These are phyloP conservation scores for Colletotrichum australisinense DNA, from an alignment of 2,329 filamentous ascomycete species.

Conservation along the genomic window DNA sequence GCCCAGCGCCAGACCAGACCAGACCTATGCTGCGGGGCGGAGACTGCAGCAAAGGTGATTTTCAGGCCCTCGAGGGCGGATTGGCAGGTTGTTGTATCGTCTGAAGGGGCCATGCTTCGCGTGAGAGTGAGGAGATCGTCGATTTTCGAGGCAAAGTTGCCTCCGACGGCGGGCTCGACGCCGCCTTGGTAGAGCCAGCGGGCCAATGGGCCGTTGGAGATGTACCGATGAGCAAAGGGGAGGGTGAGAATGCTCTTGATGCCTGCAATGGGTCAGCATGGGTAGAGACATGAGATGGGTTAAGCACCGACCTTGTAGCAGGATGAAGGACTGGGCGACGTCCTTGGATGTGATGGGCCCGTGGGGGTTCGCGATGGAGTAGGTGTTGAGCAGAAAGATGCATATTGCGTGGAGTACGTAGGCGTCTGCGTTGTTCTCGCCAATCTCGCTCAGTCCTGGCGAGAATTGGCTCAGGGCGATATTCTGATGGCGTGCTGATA, in stretches of 20 bases:
- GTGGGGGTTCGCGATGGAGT: slow-evolving; percentile 31
- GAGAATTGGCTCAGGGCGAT: slow-evolving; percentile 35
- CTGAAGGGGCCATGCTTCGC: slow-evolving; percentile 29
- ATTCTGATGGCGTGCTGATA: slow-evolving; percentile 37
- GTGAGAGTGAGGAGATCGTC: slow-evolving; percentile 30
- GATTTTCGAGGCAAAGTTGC: slow-evolving; percentile 23
- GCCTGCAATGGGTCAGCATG: slow-evolving; percentile 6
- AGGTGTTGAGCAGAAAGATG: slow-evolving; percentile 38
- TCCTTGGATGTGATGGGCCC: slow-evolving; percentile 28
- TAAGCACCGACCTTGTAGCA: slow-evolving; percentile 33
- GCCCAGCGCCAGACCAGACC: slow-evolving; percentile 38
- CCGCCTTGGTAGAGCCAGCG: slow-evolving; percentile 33
- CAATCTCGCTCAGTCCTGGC: slow-evolving; percentile 33
- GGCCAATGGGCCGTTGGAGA: slow-evolving; percentile 23
- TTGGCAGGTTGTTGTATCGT: slow-evolving; percentile 30
- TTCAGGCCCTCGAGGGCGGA: slow-evolving; percentile 30
- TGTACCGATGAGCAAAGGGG: slow-evolving; percentile 20
- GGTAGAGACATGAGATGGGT: too few relatives aligned
- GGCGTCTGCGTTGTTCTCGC: slow-evolving; percentile 36
- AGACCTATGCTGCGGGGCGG: slow-evolving; percentile 7
- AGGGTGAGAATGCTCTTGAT: slow-evolving; percentile 36
- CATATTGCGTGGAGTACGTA: slow-evolving; percentile 38
- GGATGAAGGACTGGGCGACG: slow-evolving; percentile 37
- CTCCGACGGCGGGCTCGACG: slow-evolving; percentile 17
- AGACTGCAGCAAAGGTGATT: slow-evolving; percentile 25